Conservation (phyloP, 805 yeast genomes). For the Kuraishia hungarica region DNA sequence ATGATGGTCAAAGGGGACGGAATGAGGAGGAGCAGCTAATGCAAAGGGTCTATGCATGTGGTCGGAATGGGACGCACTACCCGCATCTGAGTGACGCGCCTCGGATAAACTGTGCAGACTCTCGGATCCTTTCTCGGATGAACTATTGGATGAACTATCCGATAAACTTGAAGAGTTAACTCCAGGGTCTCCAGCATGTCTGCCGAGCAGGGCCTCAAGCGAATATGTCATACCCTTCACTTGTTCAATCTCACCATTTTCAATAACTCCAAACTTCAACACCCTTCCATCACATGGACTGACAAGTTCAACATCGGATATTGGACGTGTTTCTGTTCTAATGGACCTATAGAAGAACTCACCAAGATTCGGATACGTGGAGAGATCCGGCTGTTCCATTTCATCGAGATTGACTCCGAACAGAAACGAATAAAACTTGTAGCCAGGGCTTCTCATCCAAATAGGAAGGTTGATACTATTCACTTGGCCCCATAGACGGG, state of each 20-base stretch:
- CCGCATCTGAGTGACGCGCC: constrained; percentile 19
- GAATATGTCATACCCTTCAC: constrained; percentile 95
- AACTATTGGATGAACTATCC: constrained; percentile 2
- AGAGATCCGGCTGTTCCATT: constrained; percentile 74
- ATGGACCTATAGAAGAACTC: constrained; percentile 87
- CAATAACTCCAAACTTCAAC: constrained; percentile 71
- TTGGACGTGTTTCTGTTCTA: constrained; percentile 70
- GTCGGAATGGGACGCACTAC: not conserved
- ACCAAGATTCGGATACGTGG: constrained; percentile 67
- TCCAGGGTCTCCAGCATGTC: constrained; percentile 14
- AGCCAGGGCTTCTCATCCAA: constrained; percentile 83
- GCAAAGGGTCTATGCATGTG: constrained; percentile 9
- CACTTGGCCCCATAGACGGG: constrained; percentile 91
- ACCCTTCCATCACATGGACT: constrained; percentile 94
- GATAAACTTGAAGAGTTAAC: not conserved
- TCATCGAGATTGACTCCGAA: constrained; percentile 90
- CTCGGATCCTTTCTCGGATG: not conserved
- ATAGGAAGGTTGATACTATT: constrained; percentile 78
- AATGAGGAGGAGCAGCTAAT: constrained; percentile 48
- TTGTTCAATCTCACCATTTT: constrained; percentile 86
- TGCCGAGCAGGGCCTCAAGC: constrained; percentile 79
- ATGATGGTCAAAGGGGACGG: constrained; percentile 33
- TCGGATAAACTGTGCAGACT: too few species aligned
- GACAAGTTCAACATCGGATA: constrained; percentile 58
- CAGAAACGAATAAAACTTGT: constrained; percentile 60